phyloP scores from a whole-genome alignment of 2,329 filamentous ascomycete genomes.

The Curvularia eragrostidis region DNA sequence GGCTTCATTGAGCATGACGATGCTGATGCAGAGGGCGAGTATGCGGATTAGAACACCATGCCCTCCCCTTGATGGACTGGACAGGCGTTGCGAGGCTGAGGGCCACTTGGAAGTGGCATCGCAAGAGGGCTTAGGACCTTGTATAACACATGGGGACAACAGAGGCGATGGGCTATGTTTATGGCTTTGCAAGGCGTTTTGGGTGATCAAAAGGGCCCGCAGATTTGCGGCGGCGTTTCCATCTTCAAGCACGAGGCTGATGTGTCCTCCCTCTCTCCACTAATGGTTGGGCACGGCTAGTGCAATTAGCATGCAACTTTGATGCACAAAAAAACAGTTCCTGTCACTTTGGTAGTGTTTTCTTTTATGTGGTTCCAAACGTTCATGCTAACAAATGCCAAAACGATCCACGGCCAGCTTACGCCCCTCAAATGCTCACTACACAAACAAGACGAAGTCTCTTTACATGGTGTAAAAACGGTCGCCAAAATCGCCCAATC shows the following conservation, averaged over 20 bases:
- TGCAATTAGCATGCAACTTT: neutral
- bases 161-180: slow-evolving; percentile 6
- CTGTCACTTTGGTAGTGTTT: neutral
- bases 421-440: slow-evolving; percentile 16
- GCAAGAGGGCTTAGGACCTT: slow-evolving; percentile 12
- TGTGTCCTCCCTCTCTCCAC: neutral
- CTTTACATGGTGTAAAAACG: slow-evolving; percentile 87
- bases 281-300: slow-evolving; percentile 2
- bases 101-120: neutral
- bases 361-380: neutral
- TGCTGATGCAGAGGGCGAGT: slow-evolving; percentile 49
- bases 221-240: slow-evolving; percentile 18
- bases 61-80: neutral
- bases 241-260: slow-evolving; percentile 4
- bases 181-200: slow-evolving; percentile 36
- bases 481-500: slow-evolving; percentile 93
- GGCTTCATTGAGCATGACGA: slow-evolving; percentile 51
- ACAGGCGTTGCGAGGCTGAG: slow-evolving; percentile 1
- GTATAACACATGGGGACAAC: slow-evolving; percentile 22
- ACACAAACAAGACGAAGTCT: slow-evolving; percentile 3
- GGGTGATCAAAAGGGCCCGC: slow-evolving; percentile 25
- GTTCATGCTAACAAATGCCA: slow-evolving; percentile 13
- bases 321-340: neutral
- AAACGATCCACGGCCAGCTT: slow-evolving; percentile 15
- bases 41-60: slow-evolving; percentile 27